These are phyloP conservation scores for Geotrichum aggregatum DNA, from an alignment of 1,139 yeast genomes.

Conservation along the genomic window DNA sequence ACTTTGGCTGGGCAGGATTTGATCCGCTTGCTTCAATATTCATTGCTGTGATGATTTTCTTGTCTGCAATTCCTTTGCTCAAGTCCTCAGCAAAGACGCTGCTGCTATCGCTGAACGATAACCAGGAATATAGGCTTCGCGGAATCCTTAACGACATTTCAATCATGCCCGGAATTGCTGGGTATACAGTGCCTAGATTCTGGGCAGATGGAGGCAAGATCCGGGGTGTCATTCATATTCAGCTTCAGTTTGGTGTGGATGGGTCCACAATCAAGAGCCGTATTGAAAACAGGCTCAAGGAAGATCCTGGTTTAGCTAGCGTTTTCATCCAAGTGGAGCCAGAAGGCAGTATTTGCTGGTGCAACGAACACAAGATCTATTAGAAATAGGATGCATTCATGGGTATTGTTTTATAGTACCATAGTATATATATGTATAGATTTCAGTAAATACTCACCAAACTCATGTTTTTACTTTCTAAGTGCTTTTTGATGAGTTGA, in stretches of 20 bases:
- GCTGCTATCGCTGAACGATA: constrained; percentile 55
- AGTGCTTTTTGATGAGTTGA: too few relatives aligned
- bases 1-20: constrained; percentile 55
- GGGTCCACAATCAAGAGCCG: constrained; percentile 56
- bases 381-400: background rate
- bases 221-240: constrained; percentile 56
- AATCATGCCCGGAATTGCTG: constrained; percentile 70
- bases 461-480: too few relatives aligned
- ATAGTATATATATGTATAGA: too few relatives aligned
- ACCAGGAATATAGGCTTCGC: constrained; percentile 58
- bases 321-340: constrained; percentile 42
- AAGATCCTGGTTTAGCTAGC: constrained; percentile 35
- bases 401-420: too few relatives aligned
- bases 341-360: constrained; percentile 39
- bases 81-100: constrained; percentile 75
- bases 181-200: constrained; percentile 84
- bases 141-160: constrained; percentile 63
- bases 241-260: constrained; percentile 64
- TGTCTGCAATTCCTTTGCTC: constrained; percentile 79
- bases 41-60: constrained; percentile 73
- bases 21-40: constrained; percentile 91
- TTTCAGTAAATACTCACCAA: too few relatives aligned
- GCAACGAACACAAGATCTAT: constrained; percentile 23
- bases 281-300: constrained; percentile 47
- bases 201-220: constrained; percentile 64